Evolutionary conservation across 805 yeast genomes (phyloP).

Genomic region (Groenewaldozyma salmanticensis): DNA sequence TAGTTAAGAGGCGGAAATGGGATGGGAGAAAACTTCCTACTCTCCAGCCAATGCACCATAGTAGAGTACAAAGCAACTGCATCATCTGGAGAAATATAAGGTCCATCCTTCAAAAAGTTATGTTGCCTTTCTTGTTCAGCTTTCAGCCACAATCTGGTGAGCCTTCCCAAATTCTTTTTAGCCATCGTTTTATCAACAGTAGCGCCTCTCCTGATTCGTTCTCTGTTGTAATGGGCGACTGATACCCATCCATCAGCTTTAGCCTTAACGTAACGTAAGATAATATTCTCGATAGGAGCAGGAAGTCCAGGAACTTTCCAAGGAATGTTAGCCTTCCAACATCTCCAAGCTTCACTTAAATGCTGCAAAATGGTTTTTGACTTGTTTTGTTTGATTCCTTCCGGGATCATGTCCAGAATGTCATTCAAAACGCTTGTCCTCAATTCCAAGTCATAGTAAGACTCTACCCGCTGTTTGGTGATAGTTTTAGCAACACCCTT

Average conservation of each 20-base stretch:
- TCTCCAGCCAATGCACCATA: slow-evolving; percentile 86
- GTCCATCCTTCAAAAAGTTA: slow-evolving; percentile 73
- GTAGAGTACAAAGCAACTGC: slow-evolving; percentile 81
- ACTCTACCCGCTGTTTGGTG: slow-evolving; percentile 91
- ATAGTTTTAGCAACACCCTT: slow-evolving; percentile 89
- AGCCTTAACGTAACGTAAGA: slow-evolving; percentile 82
- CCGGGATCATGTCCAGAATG: slow-evolving; percentile 94
- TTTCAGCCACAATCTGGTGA: slow-evolving; percentile 87
- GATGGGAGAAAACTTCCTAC: slow-evolving; percentile 72
- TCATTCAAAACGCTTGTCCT: slow-evolving; percentile 94
- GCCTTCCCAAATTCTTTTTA: slow-evolving; percentile 82
- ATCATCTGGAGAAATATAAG: slow-evolving; percentile 74
- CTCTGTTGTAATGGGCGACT: slow-evolving; percentile 87
- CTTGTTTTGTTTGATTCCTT: slow-evolving; percentile 78
- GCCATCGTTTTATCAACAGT: slow-evolving; percentile 92
- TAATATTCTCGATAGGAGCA: slow-evolving; percentile 74
- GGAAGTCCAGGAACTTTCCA: slow-evolving; percentile 98
- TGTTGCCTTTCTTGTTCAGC: slow-evolving; percentile 85
- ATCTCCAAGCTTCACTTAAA: slow-evolving; percentile 96
- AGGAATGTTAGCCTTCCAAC: slow-evolving; percentile 98
- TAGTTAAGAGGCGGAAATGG: slow-evolving; percentile 90
- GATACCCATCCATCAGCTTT: slow-evolving; percentile 97
- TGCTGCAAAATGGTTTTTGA: slow-evolving; percentile 86
- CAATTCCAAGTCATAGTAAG: slow-evolving; percentile 86
- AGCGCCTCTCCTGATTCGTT: slow-evolving; percentile 78